Percentiles rank a stretch among this genome's conserved stretches.
Evolutionary conservation across 2,329 filamentous ascomycete species (phyloP).

Genomic region (Diaporthe ampelina): DNA sequence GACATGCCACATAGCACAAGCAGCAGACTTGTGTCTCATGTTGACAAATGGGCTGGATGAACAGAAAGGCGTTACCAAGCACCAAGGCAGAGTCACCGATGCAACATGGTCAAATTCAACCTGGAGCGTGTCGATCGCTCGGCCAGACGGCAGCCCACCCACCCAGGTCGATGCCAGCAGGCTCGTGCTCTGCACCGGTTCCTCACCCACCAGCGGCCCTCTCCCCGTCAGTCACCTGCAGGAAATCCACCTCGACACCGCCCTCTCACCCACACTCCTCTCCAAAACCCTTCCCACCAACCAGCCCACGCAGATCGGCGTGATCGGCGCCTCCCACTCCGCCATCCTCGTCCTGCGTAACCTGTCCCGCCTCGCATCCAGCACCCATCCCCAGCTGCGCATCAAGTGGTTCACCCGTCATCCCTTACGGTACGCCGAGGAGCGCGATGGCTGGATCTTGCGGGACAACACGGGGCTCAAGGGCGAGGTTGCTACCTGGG

Average conservation of each 20-base stretch:
- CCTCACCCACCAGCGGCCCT: constrained; percentile 60
- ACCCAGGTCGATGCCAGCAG: constrained; percentile 54
- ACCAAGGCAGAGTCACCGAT: constrained; percentile 53
- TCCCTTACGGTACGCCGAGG: constrained; percentile 71
- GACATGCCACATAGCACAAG: constrained; percentile 69
- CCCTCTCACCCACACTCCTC: constrained; percentile 67
- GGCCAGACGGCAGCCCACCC: constrained; percentile 41
- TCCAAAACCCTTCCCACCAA: constrained; percentile 48
- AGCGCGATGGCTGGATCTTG: constrained; percentile 73
- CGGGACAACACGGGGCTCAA: constrained; percentile 77
- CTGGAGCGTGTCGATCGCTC: constrained; percentile 43
- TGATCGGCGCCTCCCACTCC: constrained; percentile 74
- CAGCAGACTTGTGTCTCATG: constrained; percentile 67
- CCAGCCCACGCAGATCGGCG: constrained; percentile 61
- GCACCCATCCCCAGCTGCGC: constrained; percentile 65
- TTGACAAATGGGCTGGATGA: constrained; percentile 59
- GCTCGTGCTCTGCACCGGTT: constrained; percentile 72
- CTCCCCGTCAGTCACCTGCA: constrained; percentile 57
- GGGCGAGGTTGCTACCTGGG: constrained; percentile 71
- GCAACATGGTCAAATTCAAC: constrained; percentile 49
- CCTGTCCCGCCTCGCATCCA: constrained; percentile 65
- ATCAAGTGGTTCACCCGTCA: constrained; percentile 76
- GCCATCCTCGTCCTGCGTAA: constrained; percentile 75
- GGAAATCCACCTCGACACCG: constrained; percentile 64
- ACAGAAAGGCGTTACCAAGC: constrained; percentile 55